Evolutionary conservation across 2,329 filamentous ascomycete genomes (phyloP).

Genomic region (Verticillium dahliae): DNA sequence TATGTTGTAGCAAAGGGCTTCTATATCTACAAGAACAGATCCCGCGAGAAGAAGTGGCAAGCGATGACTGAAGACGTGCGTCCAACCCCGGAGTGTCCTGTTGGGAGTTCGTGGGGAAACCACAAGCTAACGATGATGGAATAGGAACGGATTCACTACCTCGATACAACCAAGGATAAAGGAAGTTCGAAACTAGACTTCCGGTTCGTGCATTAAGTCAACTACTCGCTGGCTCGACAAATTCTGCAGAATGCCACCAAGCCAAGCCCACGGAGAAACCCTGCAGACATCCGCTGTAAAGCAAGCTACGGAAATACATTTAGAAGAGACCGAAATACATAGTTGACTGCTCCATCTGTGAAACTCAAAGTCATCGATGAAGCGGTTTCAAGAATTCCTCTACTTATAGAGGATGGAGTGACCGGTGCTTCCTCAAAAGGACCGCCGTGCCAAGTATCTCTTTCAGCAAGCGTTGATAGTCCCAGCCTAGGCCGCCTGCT

Average conservation of each 20-base stretch:
- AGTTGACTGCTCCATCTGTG: no score
- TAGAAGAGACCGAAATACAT: no score
- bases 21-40: constrained; percentile 43
- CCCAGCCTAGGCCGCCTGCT: constrained; percentile 33
- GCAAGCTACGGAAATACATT: neutral
- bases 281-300: no score
- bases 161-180: constrained; percentile 10
- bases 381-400: no score
- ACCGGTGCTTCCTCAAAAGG: neutral
- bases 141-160: constrained; percentile 6
- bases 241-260: no score
- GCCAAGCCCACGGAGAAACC: no score
- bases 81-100: neutral
- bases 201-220: constrained; percentile 6
- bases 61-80: constrained; percentile 33
- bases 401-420: neutral
- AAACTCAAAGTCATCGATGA: no score
- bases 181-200: constrained; percentile 9
- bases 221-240: no score
- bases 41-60: constrained; percentile 38
- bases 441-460: constrained; percentile 21
- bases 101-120: no score
- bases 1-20: constrained; percentile 45
- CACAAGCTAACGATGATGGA: neutral
- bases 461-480: constrained; percentile 27